Percentiles rank a stretch among this genome's conserved stretches.
These are phyloP conservation scores for Tylopilus orsonianus DNA, from an alignment of 1,284 basidiomycete species.

Conservation along the genomic window DNA sequence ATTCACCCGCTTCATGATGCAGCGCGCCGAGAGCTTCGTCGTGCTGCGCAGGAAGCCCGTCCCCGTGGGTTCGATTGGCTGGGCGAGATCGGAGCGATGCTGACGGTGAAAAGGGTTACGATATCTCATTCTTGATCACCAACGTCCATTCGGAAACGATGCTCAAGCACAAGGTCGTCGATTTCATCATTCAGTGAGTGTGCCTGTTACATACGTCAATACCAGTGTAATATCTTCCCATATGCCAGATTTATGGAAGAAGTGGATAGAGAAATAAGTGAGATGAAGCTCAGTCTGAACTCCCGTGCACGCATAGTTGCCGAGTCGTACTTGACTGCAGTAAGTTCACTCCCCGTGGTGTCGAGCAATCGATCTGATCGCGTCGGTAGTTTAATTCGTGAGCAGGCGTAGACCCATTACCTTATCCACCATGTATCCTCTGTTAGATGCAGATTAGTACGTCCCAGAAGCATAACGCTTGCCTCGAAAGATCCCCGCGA, in stretches of 20 bases:
- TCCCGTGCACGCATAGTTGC: slow-evolving; percentile 97
- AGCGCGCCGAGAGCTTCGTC: slow-evolving; percentile 95
- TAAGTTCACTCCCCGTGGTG: slow-evolving; percentile 38
- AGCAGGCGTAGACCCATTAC: slow-evolving; percentile 10
- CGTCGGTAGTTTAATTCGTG: slow-evolving; percentile 23
- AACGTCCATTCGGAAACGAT: slow-evolving; percentile 96
- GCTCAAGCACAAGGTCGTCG: slow-evolving; percentile 99
- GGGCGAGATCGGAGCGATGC: slow-evolving; percentile 1
- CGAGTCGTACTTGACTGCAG: slow-evolving; percentile 81
- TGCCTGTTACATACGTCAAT: background rate
- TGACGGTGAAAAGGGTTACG: slow-evolving; percentile 72
- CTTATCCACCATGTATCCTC: slow-evolving; percentile 13
- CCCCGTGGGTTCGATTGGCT: slow-evolving; percentile 51
- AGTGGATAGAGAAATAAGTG: slow-evolving; percentile 89
- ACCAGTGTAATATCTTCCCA: background rate
- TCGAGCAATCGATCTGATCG: slow-evolving; percentile 7
- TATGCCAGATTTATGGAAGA: slow-evolving; percentile 91
- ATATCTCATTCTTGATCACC: slow-evolving; percentile 98
- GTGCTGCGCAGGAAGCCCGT: slow-evolving; percentile 95
- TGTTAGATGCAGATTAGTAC: slow-evolving; percentile 25
- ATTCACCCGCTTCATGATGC: slow-evolving; percentile 99
- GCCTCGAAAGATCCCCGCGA: slow-evolving; percentile 1
- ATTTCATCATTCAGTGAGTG: slow-evolving; percentile 95
- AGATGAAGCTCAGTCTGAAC: slow-evolving; percentile 91
- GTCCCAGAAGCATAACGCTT: slow-evolving; percentile 12